Evolutionary conservation across 2,329 filamentous ascomycete genomes (phyloP).

Genomic region (Aspergillus fumigatiaffinis): DNA sequence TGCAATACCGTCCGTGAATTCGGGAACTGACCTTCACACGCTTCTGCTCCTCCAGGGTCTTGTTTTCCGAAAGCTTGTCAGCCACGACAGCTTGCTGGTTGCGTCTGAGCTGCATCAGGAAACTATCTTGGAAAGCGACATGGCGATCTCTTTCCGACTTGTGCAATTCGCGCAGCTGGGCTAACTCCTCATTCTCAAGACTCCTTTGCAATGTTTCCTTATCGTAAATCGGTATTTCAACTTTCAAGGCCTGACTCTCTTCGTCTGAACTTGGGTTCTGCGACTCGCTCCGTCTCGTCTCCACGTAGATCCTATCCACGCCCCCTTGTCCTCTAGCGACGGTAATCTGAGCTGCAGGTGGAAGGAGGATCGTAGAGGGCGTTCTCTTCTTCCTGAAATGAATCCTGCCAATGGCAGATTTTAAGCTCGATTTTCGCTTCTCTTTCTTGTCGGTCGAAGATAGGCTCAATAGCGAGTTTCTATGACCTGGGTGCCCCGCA

Average conservation of each 20-base stretch:
- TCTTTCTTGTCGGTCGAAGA: constrained; percentile 27
- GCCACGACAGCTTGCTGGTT: constrained; percentile 29
- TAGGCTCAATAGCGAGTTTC: constrained; percentile 26
- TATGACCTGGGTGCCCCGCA: constrained; percentile 15
- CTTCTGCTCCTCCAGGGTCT: constrained; percentile 32
- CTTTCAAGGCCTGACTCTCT: constrained; percentile 16
- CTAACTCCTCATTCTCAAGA: constrained; percentile 28
- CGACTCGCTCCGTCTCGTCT: constrained; percentile 14
- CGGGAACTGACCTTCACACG: constrained; percentile 32
- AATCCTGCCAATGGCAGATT: constrained; percentile 33
- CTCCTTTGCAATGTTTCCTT: constrained; percentile 33
- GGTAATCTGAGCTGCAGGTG: constrained; percentile 25
- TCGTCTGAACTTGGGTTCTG: constrained; percentile 8
- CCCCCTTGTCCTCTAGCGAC: constrained; percentile 22
- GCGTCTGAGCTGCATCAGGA: constrained; percentile 26
- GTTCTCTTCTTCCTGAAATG: constrained; percentile 33
- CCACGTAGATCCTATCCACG: constrained; percentile 36
- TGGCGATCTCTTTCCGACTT: constrained; percentile 27
- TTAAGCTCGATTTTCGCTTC: constrained; percentile 29
- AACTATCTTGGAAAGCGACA: constrained; percentile 31
- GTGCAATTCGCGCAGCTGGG: constrained; percentile 29
- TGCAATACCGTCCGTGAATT: background rate
- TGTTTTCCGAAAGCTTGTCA: constrained; percentile 27
- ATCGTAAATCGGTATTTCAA: constrained; percentile 35
- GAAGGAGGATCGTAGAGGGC: constrained; percentile 25